Conservation (phyloP, 2,329 filamentous ascomycete species). For the Seiridium cupressi region DNA sequence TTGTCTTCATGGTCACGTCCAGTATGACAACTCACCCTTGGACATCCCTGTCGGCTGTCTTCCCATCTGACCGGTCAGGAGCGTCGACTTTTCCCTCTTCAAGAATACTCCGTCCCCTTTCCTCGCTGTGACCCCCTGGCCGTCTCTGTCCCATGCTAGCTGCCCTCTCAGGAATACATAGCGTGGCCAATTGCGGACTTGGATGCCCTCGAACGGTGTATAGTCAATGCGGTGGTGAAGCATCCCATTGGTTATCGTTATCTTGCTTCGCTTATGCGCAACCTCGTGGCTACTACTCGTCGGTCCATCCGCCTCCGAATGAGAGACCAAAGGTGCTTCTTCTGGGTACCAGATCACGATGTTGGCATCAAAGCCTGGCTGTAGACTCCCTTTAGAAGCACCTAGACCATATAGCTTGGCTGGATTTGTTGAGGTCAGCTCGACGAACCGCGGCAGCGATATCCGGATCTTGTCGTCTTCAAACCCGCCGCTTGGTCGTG, state of each 20-base stretch:
- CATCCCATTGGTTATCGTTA: conserved; percentile 12
- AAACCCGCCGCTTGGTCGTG: neutral
- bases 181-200: conserved; percentile 15
- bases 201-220: conserved; percentile 15
- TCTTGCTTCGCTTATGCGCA: neutral
- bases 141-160: conserved; percentile 10
- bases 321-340: conserved; percentile 5
- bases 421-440: conserved; percentile 12
- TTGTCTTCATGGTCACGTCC: neutral
- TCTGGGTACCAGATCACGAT: conserved; percentile 14
- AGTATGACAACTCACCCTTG: conserved; percentile 6
- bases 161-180: conserved; percentile 11
- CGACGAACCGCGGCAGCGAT: conserved; percentile 27
- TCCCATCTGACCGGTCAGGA: conserved; percentile 10
- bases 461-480: conserved; percentile 12
- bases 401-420: conserved; percentile 12
- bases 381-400: conserved; percentile 11
- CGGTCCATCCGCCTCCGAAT: conserved; percentile 8
- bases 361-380: conserved; percentile 14
- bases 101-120: conserved; percentile 10
- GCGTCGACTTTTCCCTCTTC: conserved; percentile 7
- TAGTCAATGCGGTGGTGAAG: conserved; percentile 16
- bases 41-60: conserved; percentile 4
- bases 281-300: conserved; percentile 1
- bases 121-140: conserved; percentile 2